phyloP scores from a whole-genome alignment of 768 basidiomycete genomes.

The Cubamyces sp. region DNA sequence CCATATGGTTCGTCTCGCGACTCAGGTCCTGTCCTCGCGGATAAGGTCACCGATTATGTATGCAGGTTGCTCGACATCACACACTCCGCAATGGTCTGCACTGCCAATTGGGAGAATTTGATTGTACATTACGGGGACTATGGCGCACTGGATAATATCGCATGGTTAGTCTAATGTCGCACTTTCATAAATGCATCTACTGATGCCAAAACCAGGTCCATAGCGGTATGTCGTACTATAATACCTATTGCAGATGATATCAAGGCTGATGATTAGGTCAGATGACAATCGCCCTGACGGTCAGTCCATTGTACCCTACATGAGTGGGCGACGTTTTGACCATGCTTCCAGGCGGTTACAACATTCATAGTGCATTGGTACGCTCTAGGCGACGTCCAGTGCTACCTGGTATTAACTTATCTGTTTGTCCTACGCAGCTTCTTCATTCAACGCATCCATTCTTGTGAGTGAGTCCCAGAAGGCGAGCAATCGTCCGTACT shows the following conservation, averaged over 20 bases:
- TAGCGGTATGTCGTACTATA: not conserved
- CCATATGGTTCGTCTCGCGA: too few species aligned
- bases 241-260: not conserved
- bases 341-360: slow-evolving; percentile 27
- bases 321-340: not conserved
- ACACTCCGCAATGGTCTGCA: slow-evolving; percentile 25
- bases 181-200: slow-evolving; percentile 9
- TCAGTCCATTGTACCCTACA: slow-evolving; percentile 5
- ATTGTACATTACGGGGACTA: slow-evolving; percentile 21
- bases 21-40: not conserved
- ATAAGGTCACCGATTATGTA: not conserved
- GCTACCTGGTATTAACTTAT: too few species aligned
- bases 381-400: too few species aligned
- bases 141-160: slow-evolving; percentile 17
- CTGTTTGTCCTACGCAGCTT: slow-evolving; percentile 22
- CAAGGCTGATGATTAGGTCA: not conserved
- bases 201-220: not conserved
- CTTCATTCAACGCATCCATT: slow-evolving; percentile 29
- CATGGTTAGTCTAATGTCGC: slow-evolving; percentile 9
- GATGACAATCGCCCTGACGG: slow-evolving; percentile 25
- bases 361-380: slow-evolving; percentile 35
- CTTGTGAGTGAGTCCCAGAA: slow-evolving; percentile 16
- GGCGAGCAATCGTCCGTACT: too few species aligned
- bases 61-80: slow-evolving; percentile 18
- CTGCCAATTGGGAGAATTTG: slow-evolving; percentile 28